A percentile compares a stretch with the other conserved stretches of the same genome.
phyloP scores from a whole-genome alignment of 177 flowering plant species.

The Telopea speciosissima region DNA sequence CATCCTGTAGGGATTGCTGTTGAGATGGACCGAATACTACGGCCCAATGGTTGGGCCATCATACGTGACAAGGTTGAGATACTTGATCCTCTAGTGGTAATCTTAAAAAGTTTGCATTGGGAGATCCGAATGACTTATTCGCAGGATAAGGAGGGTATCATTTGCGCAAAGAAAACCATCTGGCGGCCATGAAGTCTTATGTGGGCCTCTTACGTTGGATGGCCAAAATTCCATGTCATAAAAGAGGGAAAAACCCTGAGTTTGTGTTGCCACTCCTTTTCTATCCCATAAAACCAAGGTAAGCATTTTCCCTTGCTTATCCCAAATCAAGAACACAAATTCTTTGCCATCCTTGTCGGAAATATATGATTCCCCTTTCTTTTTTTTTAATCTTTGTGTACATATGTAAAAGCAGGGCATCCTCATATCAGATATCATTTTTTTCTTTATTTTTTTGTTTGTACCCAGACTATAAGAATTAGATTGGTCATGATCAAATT shows the following conservation, averaged over 20 bases:
- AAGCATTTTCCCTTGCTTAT: slow-evolving; percentile 1
- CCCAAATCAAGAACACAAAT: not conserved
- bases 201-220: not conserved
- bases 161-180: slow-evolving; percentile 69
- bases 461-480: too few relatives aligned
- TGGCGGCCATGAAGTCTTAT: slow-evolving; percentile 65
- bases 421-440: too few relatives aligned
- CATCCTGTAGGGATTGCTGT: slow-evolving; percentile 70
- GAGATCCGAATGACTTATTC: slow-evolving; percentile 74
- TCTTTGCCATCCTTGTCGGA: slow-evolving; percentile 1
- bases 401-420: too few relatives aligned
- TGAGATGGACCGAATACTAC: slow-evolving; percentile 82
- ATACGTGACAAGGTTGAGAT: slow-evolving; percentile 80
- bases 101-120: slow-evolving; percentile 76
- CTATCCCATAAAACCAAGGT: not conserved
- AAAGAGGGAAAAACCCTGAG: not conserved
- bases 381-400: not conserved
- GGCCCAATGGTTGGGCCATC: slow-evolving; percentile 91
- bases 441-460: too few relatives aligned
- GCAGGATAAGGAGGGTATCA: slow-evolving; percentile 67
- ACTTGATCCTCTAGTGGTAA: slow-evolving; percentile 58
- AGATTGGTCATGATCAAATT: too few relatives aligned
- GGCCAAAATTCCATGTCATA: not conserved
- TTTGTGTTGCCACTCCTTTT: not conserved
- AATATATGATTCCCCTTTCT: not conserved